Base-by-base conservation (phyloP, 2,329 filamentous ascomycete species). In the Bipolaris victoriae region DNA sequence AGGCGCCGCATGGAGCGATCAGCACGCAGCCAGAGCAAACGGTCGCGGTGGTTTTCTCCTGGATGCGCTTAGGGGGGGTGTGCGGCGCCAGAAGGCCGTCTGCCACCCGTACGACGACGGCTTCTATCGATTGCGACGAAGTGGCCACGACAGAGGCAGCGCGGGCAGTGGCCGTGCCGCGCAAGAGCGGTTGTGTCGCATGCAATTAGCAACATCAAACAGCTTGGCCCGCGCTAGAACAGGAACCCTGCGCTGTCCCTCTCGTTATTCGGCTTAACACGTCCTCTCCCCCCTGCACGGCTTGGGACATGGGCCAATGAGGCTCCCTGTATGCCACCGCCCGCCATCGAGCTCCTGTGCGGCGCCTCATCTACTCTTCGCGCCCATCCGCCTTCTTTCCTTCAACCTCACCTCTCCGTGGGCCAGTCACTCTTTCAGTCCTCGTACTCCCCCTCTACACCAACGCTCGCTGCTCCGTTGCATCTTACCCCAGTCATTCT, bases 401-500 rank as follows among this genome's bases (percentile, higher is more conserved):
- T 62, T 69, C 66, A 70, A 70, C 71, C 40, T 74, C 72, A 73
- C 70, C 51, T 59, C 60, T 29, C 49, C 55, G 63, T 52, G 67
- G 69, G 71, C 65, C 66, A 63, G 70, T 69, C 71, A 56, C 70
- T 72, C 70, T 59, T 70, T 72, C 64, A 65, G 53, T 59, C 60
- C 26, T 49, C 33, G 22, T n/a, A n/a, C 57, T 61, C 61, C 52
- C 59, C 47, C 50, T 50, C 55, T 50, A 44, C 51, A 57, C 50
- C 64, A 43, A 57, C 62, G 49, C 61, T 61, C 63, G 61, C 57
- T 51, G 62, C 70, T 67, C 66, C 48, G 31, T 48, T 29, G 15
- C 49, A 67, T 69, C 72, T 72, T 73, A 76, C 74, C 73, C 68
- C 70, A 75, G 74, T 76, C 74, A 74, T 70, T 76, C 74, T 71